These are phyloP conservation scores for Hevea brasiliensis DNA, from an alignment of 345 rosid genomes.

Conservation along the genomic window DNA sequence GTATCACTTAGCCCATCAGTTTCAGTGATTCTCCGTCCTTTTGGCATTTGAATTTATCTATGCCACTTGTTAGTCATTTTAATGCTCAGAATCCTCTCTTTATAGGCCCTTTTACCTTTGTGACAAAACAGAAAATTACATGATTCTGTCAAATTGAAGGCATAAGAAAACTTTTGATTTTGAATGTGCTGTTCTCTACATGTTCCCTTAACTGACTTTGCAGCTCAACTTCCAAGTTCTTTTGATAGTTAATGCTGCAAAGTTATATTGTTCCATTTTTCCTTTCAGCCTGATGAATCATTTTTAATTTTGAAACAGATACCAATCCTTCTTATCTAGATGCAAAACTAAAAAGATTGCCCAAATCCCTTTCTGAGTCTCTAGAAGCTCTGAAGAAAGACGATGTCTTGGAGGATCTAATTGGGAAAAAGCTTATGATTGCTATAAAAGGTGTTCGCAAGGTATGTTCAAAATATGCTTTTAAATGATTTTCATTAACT, in stretches of 20 bases:
- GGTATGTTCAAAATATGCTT: constrained; percentile 40
- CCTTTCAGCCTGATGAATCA: neutral
- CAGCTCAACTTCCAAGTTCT: neutral
- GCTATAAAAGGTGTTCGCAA: constrained; percentile 83
- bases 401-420: constrained; percentile 46
- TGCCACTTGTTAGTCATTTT: neutral
- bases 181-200: neutral
- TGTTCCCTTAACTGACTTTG: neutral
- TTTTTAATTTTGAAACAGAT: constrained; percentile 40
- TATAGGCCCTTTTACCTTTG: neutral
- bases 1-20: too few species aligned
- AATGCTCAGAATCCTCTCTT: neutral
- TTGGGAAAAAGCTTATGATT: constrained; percentile 71
- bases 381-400: constrained; percentile 67
- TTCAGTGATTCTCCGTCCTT: neutral
- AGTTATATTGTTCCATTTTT: neutral
- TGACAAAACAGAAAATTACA: neutral
- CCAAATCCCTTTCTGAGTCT: constrained; percentile 67
- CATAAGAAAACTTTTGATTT: neutral
- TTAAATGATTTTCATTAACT: neutral
- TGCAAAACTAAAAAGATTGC: constrained; percentile 61
- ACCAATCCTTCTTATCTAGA: constrained; percentile 58
- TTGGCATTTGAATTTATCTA: neutral
- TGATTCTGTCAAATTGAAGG: neutral
- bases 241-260: neutral